Evolutionary conservation across 2,329 filamentous ascomycete species (phyloP), one percentile per base, ranked within the genome.

Genomic region (Aspergillus floridensis): DNA sequence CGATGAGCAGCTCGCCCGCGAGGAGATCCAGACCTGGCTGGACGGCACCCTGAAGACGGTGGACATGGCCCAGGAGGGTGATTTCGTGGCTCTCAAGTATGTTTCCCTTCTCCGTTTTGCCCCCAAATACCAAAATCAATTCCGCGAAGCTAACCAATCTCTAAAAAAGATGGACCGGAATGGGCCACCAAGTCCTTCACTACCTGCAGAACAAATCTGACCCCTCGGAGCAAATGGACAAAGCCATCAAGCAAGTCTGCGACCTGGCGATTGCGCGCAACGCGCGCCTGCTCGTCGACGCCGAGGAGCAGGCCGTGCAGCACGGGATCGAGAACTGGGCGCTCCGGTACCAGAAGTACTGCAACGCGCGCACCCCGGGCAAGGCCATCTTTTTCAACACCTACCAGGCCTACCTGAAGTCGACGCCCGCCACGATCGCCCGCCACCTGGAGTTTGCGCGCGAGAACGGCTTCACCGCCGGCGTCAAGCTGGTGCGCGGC

Each of bases 341-440:
- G 7, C 77, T 82, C 64, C 78, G 79, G 55, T 74, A 84, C 55
- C 83, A 84, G 79, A 77, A 81, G 32, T 78, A 77, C 62, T 82
- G 79, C 70, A 85, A 84, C 69, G 69, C 66, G 0, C 71, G 76
- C 62, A 79, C 75, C 6, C 78, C 76, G 31, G 76, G 74, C 26
- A 71, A 74, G 21, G 74, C 77, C 14, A 84, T 93, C 55, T 74
- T 84, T 52, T 83, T 81, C 65, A 79, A 79, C 61, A 84, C 82
- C 6, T 77, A 82, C 64, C 82, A 84, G 71, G 81, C 77, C 21
- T 84, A 84, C 59, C 75, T 84, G 6, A 81, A 82, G 66, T 75
- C 74, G 7, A 79, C 81, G 0, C 77, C 78, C 0, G 60, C 72
- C 2, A 83, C 78, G 44, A 70, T 84, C 16, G 70, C 76, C 29